Percentiles rank a stretch among this genome's conserved stretches.
phyloP scores from a whole-genome alignment of 176 grass and related monocot genomes.

The Zea luxurians region DNA sequence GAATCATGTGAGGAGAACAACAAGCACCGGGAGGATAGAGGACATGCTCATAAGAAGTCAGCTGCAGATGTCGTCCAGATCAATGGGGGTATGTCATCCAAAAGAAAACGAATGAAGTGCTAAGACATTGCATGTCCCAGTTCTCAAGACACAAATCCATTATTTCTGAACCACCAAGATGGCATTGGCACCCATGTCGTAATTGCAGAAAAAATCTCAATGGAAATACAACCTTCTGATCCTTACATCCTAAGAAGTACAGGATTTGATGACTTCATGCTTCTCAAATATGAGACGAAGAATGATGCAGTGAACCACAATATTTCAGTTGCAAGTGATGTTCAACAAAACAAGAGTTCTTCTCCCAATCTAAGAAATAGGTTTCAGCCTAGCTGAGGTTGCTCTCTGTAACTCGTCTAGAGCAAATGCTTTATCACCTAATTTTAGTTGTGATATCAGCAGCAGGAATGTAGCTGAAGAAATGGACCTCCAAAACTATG shows the following conservation, averaged over 20 bases:
- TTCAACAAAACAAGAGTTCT: constrained; percentile 30
- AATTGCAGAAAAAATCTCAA: constrained; percentile 33
- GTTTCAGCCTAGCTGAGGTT: constrained; percentile 27
- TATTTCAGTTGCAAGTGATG: constrained; percentile 13
- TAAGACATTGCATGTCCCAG: constrained; percentile 3
- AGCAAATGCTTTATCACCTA: constrained; percentile 19
- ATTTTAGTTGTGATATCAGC: not conserved
- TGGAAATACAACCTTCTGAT: constrained; percentile 35
- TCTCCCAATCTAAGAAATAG: constrained; percentile 29
- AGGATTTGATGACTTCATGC: constrained; percentile 26
- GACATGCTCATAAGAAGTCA: constrained; percentile 37
- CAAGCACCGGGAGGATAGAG: constrained; percentile 9
- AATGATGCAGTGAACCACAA: constrained; percentile 26
- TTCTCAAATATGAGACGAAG: constrained; percentile 20
- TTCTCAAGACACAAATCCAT: constrained; percentile 37
- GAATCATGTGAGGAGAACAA: constrained; percentile 33
- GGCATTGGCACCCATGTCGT: constrained; percentile 18
- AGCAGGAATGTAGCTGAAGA: constrained; percentile 21
- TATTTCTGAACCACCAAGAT: constrained; percentile 19
- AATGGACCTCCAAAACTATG: constrained; percentile 22
- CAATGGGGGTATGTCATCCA: constrained; percentile 25
- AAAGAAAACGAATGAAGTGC: constrained; percentile 35
- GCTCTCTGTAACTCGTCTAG: constrained; percentile 39
- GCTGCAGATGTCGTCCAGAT: constrained; percentile 35
- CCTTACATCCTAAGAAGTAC: constrained; percentile 43